Base-by-base conservation (phyloP, 805 yeast genomes). In the Huiozyma naganishii region DNA sequence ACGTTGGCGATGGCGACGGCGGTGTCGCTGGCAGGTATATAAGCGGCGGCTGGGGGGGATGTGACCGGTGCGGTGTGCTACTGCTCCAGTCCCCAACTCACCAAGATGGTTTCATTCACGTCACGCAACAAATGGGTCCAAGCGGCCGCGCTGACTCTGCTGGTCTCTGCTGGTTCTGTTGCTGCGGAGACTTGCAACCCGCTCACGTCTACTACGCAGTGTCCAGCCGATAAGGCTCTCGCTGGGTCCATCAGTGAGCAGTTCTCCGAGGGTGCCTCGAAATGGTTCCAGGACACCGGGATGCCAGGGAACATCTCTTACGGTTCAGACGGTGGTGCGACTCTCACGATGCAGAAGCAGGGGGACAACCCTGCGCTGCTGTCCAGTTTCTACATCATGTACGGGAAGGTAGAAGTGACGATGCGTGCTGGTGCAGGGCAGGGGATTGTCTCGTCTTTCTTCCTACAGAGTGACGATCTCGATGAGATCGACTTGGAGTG, bases 401-500 rank as follows among this genome's bases (percentile, higher is more conserved):
- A 80, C 62, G 97, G 97, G 46, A 78, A 78, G 50, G 76, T 87
- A 29, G 94, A 84, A 60, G 87, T 78, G 6, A 70, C 69, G 1
- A 60, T 83, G 47, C 72, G 80, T 59, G 83, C 89, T 12, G 89
- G 94, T 4, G 66, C 73, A 11, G 96, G 95, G 27, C 64, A 62
- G 13, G 96, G 96, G 48, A 72, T 89, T 36, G 77, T 87, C 10
- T 82, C 95, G 0, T 80, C 92, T 2, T 77, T 88, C 52, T 85
- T 80, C 50, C 70, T 88, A 43, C 94, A 86, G 58, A 69, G 76
- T 53, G 96, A 89, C 60, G 95, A 83, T 55, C 68, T 81, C 50
- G 97, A 89, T 64, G 97, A 89, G 65, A 78, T 89, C 39, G 97
- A 89, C 65, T 57, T 83, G 40, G 96, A 89, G 62, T 83, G 92